Evolutionary conservation across 108 stramenopile species (phyloP).

Genomic region (Nitzschia sp.): DNA sequence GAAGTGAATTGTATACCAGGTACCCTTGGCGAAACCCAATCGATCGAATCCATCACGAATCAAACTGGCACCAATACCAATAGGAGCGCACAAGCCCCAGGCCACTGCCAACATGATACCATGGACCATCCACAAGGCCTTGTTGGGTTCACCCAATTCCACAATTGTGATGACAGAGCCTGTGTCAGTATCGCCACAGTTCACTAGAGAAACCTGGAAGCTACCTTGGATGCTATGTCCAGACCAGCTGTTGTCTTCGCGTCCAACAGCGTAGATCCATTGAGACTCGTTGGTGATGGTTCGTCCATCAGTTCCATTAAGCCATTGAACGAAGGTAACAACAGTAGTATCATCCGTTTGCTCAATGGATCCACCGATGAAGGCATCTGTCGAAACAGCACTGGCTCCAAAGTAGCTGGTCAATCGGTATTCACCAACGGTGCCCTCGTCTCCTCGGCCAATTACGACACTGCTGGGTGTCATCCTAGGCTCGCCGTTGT

Average conservation of each 20-base stretch:
- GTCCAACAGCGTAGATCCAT: conserved; percentile 22
- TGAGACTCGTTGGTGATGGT: conserved; percentile 8
- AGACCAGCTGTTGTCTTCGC: not conserved
- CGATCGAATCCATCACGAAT: conserved; percentile 26
- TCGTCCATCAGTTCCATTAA: not conserved
- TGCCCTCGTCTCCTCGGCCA: conserved; percentile 9
- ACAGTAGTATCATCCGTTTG: conserved; percentile 11
- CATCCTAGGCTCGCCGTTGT: conserved; percentile 9
- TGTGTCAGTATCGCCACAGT: not conserved
- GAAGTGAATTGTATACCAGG: conserved; percentile 41
- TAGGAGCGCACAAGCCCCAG: conserved; percentile 59
- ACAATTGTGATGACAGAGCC: not conserved
- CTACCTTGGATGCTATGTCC: conserved; percentile 10
- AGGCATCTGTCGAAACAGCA: not conserved
- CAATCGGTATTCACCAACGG: conserved; percentile 4
- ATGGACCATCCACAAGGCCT: conserved; percentile 50
- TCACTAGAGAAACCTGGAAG: not conserved
- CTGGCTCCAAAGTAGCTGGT: conserved; percentile 1
- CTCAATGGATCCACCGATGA: not conserved
- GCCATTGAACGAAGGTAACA: conserved; percentile 1
- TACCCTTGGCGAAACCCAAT: conserved; percentile 10
- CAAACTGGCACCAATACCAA: conserved; percentile 51
- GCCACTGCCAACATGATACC: conserved; percentile 56
- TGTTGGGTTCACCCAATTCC: not conserved
- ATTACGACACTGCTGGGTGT: conserved; percentile 11